Evolutionary conservation across 225 moss, liverwort and hornwort species (phyloP).

Genomic region (Marchantia polymorpha): DNA sequence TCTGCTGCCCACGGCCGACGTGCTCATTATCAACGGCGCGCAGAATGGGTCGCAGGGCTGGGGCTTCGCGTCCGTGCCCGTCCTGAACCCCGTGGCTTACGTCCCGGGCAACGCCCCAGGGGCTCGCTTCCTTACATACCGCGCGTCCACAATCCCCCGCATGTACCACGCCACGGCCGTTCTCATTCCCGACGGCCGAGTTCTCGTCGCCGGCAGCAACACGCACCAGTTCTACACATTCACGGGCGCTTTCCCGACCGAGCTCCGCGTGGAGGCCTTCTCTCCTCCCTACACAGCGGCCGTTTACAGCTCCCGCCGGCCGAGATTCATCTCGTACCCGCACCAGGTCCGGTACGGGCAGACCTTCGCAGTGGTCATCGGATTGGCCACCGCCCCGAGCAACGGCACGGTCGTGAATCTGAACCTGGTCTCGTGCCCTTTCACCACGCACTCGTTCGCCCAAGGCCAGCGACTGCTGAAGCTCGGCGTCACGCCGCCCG

Average conservation of each 20-base stretch:
- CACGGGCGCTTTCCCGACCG: constrained; percentile 1
- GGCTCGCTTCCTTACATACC: constrained; percentile 37
- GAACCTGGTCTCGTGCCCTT: constrained; percentile 32
- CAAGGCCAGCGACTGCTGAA: constrained; percentile 44
- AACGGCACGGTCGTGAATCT: not conserved
- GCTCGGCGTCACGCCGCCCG: constrained; percentile 9
- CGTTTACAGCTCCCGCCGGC: constrained; percentile 5
- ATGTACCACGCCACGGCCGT: constrained; percentile 78
- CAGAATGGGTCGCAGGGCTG: constrained; percentile 59
- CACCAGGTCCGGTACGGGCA: not conserved
- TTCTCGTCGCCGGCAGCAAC: constrained; percentile 77
- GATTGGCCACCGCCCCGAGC: not conserved
- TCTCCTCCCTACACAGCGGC: constrained; percentile 37
- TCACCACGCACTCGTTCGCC: constrained; percentile 31
- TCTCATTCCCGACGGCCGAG: constrained; percentile 63
- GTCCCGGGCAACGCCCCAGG: not conserved
- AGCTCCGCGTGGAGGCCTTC: constrained; percentile 52
- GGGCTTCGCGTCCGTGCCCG: constrained; percentile 43
- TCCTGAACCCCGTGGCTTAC: constrained; percentile 46
- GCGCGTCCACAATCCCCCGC: constrained; percentile 41
- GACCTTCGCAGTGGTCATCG: not conserved
- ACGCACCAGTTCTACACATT: constrained; percentile 69
- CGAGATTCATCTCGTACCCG: not conserved
- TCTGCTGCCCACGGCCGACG: constrained; percentile 53
- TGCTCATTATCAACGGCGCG: constrained; percentile 71